phyloP scores from a whole-genome alignment of 352 stramenopile species.

The Globisporangium cylindrosporum region DNA sequence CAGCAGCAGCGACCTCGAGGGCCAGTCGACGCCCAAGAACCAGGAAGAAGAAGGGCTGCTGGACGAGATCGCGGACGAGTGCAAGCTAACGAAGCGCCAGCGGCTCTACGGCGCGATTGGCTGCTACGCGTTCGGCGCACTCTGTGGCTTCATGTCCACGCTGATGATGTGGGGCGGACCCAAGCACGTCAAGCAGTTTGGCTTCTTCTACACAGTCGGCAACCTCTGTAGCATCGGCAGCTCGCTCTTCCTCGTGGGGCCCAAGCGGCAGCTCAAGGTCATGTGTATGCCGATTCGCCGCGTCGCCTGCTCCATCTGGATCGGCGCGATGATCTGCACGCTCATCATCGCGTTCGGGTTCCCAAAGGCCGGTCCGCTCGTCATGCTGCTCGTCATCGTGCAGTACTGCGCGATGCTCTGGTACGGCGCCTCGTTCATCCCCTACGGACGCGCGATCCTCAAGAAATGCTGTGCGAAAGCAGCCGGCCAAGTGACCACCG shows the following conservation, averaged over 20 bases:
- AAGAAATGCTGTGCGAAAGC: slow-evolving; percentile 68
- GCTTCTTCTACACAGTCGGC: slow-evolving; percentile 85
- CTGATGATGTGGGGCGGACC: slow-evolving; percentile 80
- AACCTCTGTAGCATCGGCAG: slow-evolving; percentile 77
- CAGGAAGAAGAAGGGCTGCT: slow-evolving; percentile 75
- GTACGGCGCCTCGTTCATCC: slow-evolving; percentile 81
- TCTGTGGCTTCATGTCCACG: slow-evolving; percentile 78
- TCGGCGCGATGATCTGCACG: slow-evolving; percentile 66
- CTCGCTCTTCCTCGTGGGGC: slow-evolving; percentile 77
- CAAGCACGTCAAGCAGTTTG: slow-evolving; percentile 82
- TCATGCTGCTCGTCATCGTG: slow-evolving; percentile 71
- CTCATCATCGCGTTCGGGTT: slow-evolving; percentile 78
- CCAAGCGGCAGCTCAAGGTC: slow-evolving; percentile 65
- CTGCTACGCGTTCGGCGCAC: slow-evolving; percentile 67
- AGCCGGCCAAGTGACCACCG: slow-evolving; percentile 39
- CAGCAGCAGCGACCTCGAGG: slow-evolving; percentile 27
- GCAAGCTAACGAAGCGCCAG: slow-evolving; percentile 77
- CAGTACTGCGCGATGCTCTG: slow-evolving; percentile 83
- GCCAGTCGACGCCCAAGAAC: slow-evolving; percentile 32
- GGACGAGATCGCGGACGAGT: slow-evolving; percentile 65
- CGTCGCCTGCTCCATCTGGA: slow-evolving; percentile 79
- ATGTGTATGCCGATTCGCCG: slow-evolving; percentile 85
- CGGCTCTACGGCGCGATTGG: slow-evolving; percentile 67
- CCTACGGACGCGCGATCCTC: slow-evolving; percentile 73
- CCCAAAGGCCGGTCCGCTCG: slow-evolving; percentile 55